Base-by-base conservation (phyloP, 805 yeast species). In the Yarrowia sp. region DNA sequence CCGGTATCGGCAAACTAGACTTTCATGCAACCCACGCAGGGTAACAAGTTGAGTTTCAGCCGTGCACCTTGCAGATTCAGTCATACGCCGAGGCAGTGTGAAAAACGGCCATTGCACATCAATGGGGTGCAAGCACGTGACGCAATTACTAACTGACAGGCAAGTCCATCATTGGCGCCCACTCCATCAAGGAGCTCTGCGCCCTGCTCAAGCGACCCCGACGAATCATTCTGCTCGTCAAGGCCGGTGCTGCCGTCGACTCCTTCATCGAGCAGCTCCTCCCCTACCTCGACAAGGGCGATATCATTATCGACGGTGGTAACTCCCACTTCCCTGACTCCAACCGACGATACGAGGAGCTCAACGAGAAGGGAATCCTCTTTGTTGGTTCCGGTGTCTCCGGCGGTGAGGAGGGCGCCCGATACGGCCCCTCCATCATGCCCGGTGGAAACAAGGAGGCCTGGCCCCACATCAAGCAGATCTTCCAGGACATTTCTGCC, bases 361-460 rank as follows among this genome's bases (percentile, higher is more conserved):
- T 93, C 76, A 85, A 87, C 77, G 80, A 78, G 63, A 85, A 93
- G 82, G 98, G 96, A 44, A 86, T 92, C 73, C 80, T 84, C 68
- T 94, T 90, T 70, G 98, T 93, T 67, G 99, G 99, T 73, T 92
- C 97, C 66, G 99, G 99, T 88, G 98, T 94, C 68, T 93, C 98
- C 70, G 99, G 99, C 79, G 99, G 99, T 83, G 99, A 93, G 81
- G 99, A 93, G 78, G 99, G 99, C 83, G 99, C 99, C 72, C 90
- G 99, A 80, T 84, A 88, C 78, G 99, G 99, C 73, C 99, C 99
- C 66, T 92, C 98, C 66, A 84, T 93, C 78, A 93, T 93, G 99
- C 99, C 99, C 71, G 99, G 99, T 86, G 99, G 99, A 76, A 88
- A 90, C 74, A 83, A 81, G 70, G 97, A 89, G 72, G 99, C 99